Evolutionary conservation across 2,329 filamentous ascomycete genomes (phyloP).

Genomic region (Incumbomyces lentus): DNA sequence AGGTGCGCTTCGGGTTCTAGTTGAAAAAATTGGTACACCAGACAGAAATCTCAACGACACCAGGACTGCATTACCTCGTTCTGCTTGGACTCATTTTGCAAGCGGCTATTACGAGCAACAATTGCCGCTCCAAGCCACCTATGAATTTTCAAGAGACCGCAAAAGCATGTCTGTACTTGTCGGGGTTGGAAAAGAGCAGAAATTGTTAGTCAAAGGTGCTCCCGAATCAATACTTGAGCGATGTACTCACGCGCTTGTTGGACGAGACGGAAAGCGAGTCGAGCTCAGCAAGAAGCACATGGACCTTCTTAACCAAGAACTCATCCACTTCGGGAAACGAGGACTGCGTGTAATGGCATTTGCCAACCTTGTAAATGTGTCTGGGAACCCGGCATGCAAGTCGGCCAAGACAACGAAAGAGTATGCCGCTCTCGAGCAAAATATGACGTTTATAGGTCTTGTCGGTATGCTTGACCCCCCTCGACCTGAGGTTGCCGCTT

Average conservation of each 20-base stretch:
- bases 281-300: conserved; percentile 59
- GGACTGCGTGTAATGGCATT: conserved; percentile 92
- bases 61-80: conserved; percentile 37
- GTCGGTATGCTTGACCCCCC: conserved; percentile 96
- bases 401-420: conserved; percentile 73
- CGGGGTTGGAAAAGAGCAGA: conserved; percentile 57
- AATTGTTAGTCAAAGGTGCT: conserved; percentile 89
- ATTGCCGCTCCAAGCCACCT: conserved; percentile 69
- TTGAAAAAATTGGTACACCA: conserved; percentile 86
- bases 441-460: conserved; percentile 86
- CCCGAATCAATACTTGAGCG: conserved; percentile 90
- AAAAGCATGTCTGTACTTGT: conserved; percentile 99
- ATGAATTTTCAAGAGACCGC: conserved; percentile 91
- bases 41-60: conserved; percentile 50
- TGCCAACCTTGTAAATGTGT: conserved; percentile 69
- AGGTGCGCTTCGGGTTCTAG: conserved; percentile 78
- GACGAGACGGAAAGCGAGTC: conserved; percentile 66
- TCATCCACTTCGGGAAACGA: conserved; percentile 80
- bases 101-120: conserved; percentile 76
- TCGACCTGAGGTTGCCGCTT: conserved; percentile 75
- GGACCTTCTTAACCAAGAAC: conserved; percentile 63
- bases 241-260: conserved; percentile 72
- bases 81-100: conserved; percentile 64
- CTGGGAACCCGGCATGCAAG: conserved; percentile 56
- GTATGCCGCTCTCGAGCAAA: conserved; percentile 80